A percentile compares a stretch with the other conserved stretches of the same genome.
phyloP scores from a whole-genome alignment of 2,329 filamentous ascomycete species.

The Clathrospora elynae region DNA sequence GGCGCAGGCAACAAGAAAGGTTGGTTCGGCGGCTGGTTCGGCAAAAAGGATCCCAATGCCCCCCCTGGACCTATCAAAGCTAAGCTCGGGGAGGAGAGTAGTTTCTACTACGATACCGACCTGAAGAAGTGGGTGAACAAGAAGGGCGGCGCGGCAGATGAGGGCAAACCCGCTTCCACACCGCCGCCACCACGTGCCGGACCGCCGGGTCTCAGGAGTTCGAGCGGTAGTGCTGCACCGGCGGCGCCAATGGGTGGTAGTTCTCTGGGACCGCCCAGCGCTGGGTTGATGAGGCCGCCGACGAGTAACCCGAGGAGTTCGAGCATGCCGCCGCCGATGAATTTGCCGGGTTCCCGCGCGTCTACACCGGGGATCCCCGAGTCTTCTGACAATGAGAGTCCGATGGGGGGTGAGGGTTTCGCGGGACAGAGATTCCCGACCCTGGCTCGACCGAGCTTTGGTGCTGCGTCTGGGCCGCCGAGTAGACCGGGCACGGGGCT shows the following conservation, averaged over 20 bases:
- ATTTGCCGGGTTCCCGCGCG: conserved; percentile 31
- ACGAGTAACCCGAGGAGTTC: conserved; percentile 37
- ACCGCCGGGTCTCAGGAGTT: conserved; percentile 46
- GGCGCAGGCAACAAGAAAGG: conserved; percentile 59
- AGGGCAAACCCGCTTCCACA: conserved; percentile 62
- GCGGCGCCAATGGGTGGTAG: conserved; percentile 5
- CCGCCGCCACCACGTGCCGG: conserved; percentile 77
- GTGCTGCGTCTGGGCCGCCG: conserved; percentile 40
- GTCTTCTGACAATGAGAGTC: too few species aligned
- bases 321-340: conserved; percentile 46
- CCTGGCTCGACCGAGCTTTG: conserved; percentile 32
- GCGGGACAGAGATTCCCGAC: conserved; percentile 25
- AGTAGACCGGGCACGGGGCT: conserved; percentile 72
- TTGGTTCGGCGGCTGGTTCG: conserved; percentile 86
- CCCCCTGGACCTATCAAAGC: conserved; percentile 76
- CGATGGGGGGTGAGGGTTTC: conserved; percentile 36
- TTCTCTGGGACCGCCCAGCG: conserved; percentile 42
- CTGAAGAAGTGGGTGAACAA: conserved; percentile 99
- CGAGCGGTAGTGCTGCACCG: conserved; percentile 46
- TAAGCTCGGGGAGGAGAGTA: conserved; percentile 91
- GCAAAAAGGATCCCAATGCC: conserved; percentile 71
- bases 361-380: conserved; percentile 41
- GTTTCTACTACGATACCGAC: conserved; percentile 93
- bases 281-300: conserved; percentile 22
- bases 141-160: conserved; percentile 71